A percentile compares a stretch with the other conserved stretches of the same genome.
phyloP scores from a whole-genome alignment of 2,329 filamentous ascomycete species.

The Fusarium dimerum region DNA sequence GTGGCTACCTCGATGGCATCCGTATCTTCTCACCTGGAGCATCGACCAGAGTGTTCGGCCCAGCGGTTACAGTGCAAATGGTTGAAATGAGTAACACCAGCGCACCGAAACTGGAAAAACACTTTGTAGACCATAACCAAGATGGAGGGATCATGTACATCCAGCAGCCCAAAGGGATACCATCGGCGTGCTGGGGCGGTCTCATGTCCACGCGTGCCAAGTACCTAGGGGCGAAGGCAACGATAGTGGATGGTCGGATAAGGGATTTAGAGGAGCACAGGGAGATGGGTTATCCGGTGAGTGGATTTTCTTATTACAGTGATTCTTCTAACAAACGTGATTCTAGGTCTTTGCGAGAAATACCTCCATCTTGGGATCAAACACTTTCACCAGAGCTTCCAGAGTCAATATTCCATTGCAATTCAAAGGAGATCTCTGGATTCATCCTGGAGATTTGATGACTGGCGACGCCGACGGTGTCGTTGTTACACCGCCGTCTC shows the following conservation, averaged over 20 bases:
- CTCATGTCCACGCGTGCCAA: constrained; percentile 34
- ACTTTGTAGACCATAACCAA: constrained; percentile 32
- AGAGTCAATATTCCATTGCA: constrained; percentile 30
- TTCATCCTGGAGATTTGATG: constrained; percentile 32
- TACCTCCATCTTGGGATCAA: constrained; percentile 32
- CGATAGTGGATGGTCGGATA: constrained; percentile 30
- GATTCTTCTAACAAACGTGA: background rate
- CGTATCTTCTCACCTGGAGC: constrained; percentile 24
- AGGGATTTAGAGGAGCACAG: constrained; percentile 33
- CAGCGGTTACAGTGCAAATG: constrained; percentile 33
- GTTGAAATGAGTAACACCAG: constrained; percentile 25
- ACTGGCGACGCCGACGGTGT: constrained; percentile 33
- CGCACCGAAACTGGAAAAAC: constrained; percentile 26
- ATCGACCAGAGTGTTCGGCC: constrained; percentile 22
- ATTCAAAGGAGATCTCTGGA: constrained; percentile 29
- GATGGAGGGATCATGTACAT: constrained; percentile 30
- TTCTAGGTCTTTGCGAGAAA: constrained; percentile 29
- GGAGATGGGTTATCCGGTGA: constrained; percentile 18
- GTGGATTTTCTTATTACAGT: background rate
- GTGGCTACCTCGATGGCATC: constrained; percentile 29
- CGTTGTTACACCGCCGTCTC: constrained; percentile 25
- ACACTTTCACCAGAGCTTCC: constrained; percentile 32
- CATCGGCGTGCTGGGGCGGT: constrained; percentile 32
- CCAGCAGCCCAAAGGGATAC: constrained; percentile 28
- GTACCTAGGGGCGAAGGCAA: constrained; percentile 27